Evolutionary conservation across 768 basidiomycete species (phyloP).

Genomic region (Termitomyces sp.): DNA sequence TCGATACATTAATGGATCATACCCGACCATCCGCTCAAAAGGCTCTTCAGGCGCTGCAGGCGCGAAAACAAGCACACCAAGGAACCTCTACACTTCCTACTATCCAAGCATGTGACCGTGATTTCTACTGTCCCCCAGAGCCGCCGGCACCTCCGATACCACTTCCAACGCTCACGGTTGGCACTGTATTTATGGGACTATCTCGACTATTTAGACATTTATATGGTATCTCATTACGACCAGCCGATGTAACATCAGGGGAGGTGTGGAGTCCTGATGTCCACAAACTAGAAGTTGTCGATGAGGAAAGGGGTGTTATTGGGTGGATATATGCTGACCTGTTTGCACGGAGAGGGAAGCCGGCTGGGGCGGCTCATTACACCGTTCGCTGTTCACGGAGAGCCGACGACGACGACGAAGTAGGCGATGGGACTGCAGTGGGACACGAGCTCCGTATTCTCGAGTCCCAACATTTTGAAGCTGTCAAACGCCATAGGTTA

Average conservation of each 20-base stretch:
- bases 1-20: conserved; percentile 76
- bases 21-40: conserved; percentile 73
- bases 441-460: conserved; percentile 38
- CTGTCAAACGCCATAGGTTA: conserved; percentile 53
- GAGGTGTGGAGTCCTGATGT: conserved; percentile 91
- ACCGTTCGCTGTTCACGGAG: conserved; percentile 93
- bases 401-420: conserved; percentile 86
- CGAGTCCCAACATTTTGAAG: conserved; percentile 62
- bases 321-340: conserved; percentile 97
- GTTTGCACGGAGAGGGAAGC: conserved; percentile 81
- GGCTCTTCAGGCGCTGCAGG: conserved; percentile 65
- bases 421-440: conserved; percentile 49
- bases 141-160: conserved; percentile 71
- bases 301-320: conserved; percentile 81
- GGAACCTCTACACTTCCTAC: conserved; percentile 51
- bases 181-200: conserved; percentile 82
- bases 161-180: conserved; percentile 75
- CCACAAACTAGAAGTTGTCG: conserved; percentile 89
- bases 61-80: conserved; percentile 75
- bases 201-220: conserved; percentile 83
- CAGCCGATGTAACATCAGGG: conserved; percentile 62
- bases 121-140: conserved; percentile 85
- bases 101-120: conserved; percentile 96
- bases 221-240: conserved; percentile 83
- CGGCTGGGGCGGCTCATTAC: conserved; percentile 93